Percentiles rank a stretch among this genome's conserved stretches.
These are phyloP conservation scores for Phyllosticta ampelicida DNA, from an alignment of 2,329 filamentous ascomycete species.

Conservation along the genomic window DNA sequence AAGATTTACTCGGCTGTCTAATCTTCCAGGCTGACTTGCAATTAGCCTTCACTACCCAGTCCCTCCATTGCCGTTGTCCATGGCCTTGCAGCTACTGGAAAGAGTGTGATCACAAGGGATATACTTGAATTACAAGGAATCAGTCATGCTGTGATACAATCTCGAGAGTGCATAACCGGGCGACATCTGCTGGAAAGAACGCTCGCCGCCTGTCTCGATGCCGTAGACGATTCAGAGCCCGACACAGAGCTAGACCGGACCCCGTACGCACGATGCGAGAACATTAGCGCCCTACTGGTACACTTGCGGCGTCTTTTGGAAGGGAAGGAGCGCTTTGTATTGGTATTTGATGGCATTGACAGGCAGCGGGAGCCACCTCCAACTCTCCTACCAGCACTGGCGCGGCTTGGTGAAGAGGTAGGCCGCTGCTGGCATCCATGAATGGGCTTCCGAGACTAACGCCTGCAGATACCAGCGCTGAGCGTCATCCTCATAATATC, in stretches of 20 bases:
- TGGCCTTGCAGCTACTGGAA: constrained; percentile 79
- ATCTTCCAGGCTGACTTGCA: constrained; percentile 13
- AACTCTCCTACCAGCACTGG: constrained; percentile 71
- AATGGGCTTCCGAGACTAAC: not conserved
- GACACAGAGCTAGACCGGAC: constrained; percentile 27
- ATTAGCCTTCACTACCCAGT: constrained; percentile 53
- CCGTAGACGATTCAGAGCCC: constrained; percentile 37
- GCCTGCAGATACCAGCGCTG: constrained; percentile 64
- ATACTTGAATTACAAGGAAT: constrained; percentile 46
- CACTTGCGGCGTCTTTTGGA: constrained; percentile 57
- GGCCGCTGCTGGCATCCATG: constrained; percentile 21
- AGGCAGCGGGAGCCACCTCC: constrained; percentile 67
- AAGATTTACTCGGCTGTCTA: constrained; percentile 11
- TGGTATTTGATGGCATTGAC: constrained; percentile 85
- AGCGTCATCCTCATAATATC: constrained; percentile 69
- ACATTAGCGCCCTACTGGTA: constrained; percentile 63
- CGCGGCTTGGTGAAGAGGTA: constrained; percentile 70
- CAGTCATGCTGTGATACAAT: constrained; percentile 53
- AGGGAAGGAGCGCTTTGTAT: constrained; percentile 47
- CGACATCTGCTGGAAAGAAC: constrained; percentile 68
- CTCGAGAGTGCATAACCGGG: constrained; percentile 65
- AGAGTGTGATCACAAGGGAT: constrained; percentile 57
- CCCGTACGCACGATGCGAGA: constrained; percentile 60
- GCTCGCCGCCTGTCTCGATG: constrained; percentile 40
- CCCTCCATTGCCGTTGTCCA: constrained; percentile 68